Base-by-base conservation (phyloP, 805 yeast genomes). In the Cyberlindnera meyerae region DNA sequence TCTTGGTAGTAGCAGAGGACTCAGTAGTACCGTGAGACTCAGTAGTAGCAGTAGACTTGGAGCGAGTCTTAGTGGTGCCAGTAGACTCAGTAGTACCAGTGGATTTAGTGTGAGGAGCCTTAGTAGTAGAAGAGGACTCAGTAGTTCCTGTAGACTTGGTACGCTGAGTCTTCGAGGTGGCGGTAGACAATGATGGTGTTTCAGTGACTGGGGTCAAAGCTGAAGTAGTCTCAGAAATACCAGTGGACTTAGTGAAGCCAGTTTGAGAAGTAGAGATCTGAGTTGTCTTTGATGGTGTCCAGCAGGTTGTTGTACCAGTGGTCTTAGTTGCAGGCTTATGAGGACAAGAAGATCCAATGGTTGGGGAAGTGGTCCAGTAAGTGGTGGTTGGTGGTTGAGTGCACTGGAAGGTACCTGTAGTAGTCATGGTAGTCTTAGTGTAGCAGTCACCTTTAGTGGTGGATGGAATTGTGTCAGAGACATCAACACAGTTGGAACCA, bases 31-130 rank as follows among this genome's bases (percentile, higher is more conserved):
- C 22, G 9, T 7, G 7, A 20, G 22, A 20, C 22, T 20, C 9
- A 9, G 22, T 20, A 9, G 22, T 20, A 20, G 9, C 22, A 20
- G 22, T 20, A 9, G 22, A 20, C 22, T 25, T 29, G 29, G n/a
- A n/a, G n/a, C n/a, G n/a, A n/a, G 33, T 13, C 11, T 28, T 51
- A 56, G 29, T 61, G 52, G 34, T 25, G 27, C 27, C 58, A 46
- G 42, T 39, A 18, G 48, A 39, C n/a, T 39, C 5, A 13, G 34
- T 25, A 9, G 11, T 3, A 18, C n/a, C 34, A 13, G 52, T 45
- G 22, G 55, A 45, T n/a, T n/a, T 15, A 33, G 31, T 20, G 11
- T 21, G 8, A 21, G 31, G 26, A 21, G 27, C 17, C 13, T 11
- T 18, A 5, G 12, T 11, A 11, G 20, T 14, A 24, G 31, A 33